Evolutionary conservation across 106 monocot species (phyloP).

Genomic region (Allium cepa): DNA sequence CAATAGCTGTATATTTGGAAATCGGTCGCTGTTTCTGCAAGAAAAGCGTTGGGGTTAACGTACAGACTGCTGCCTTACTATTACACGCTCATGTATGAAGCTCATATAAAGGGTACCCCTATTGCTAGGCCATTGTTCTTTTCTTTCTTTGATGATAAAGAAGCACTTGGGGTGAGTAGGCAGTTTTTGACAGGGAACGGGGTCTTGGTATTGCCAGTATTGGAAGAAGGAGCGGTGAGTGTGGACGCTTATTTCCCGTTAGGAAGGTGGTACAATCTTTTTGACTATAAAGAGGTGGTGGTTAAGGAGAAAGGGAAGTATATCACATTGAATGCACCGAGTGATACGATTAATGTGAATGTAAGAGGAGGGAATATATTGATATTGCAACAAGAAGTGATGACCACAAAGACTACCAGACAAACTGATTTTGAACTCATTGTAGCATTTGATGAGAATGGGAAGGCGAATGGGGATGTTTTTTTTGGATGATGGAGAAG

Average conservation of each 20-base stretch:
- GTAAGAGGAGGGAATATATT: too few relatives aligned
- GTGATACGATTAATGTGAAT: slow-evolving; percentile 13
- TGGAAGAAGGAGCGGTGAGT: slow-evolving; percentile 2
- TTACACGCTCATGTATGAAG: slow-evolving; percentile 76
- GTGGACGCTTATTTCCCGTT: slow-evolving; percentile 14
- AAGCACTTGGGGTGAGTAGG: slow-evolving; percentile 31
- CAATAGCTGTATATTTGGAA: slow-evolving; percentile 75
- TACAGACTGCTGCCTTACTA: slow-evolving; percentile 73
- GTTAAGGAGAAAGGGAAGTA: background rate
- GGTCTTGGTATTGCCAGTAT: slow-evolving; percentile 13
- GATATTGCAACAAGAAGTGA: too few relatives aligned
- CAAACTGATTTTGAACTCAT: too few relatives aligned
- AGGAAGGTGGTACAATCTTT: slow-evolving; percentile 19
- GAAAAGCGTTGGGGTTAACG: slow-evolving; percentile 55
- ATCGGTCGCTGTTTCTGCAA: slow-evolving; percentile 41
- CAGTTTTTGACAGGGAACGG: slow-evolving; percentile 53
- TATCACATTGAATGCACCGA: slow-evolving; percentile 5
- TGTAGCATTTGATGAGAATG: slow-evolving; percentile 32
- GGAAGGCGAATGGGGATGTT: slow-evolving; percentile 21
- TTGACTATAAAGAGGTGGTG: background rate
- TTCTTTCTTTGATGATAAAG: slow-evolving; percentile 56
- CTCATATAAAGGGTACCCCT: slow-evolving; percentile 54
- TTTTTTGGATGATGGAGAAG: too few relatives aligned
- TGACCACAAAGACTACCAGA: too few relatives aligned
- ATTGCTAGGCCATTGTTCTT: slow-evolving; percentile 85